A percentile compares a stretch with the other conserved stretches of the same genome.
Conservation (phyloP, 176 grass and related monocot species). For the Canna indica region DNA sequence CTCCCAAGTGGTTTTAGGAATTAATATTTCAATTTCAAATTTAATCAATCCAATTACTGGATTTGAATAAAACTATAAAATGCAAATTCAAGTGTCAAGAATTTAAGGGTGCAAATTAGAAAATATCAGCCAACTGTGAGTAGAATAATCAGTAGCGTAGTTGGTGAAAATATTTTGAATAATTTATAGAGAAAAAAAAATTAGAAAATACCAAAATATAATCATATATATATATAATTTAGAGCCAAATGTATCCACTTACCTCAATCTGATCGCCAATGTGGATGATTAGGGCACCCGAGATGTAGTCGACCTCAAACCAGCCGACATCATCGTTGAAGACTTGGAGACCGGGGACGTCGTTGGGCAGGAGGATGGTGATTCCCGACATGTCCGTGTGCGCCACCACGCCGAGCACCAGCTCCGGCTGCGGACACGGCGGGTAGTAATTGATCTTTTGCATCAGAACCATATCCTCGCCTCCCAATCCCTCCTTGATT, state of each 20-base stretch:
- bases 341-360: conserved; percentile 27
- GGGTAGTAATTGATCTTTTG: conserved; percentile 32
- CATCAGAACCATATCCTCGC: conserved; percentile 16
- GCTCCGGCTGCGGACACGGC: conserved; percentile 22
- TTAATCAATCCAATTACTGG: no score
- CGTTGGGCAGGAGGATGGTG: conserved; percentile 18
- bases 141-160: no score
- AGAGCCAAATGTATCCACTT: background rate
- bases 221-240: no score
- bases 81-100: no score
- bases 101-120: no score
- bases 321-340: conserved; percentile 18
- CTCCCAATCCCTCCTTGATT: conserved; percentile 41
- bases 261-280: conserved; percentile 30
- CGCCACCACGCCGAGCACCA: conserved; percentile 24
- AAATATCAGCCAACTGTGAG: no score
- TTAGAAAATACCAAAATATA: no score
- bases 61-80: no score
- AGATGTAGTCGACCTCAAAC: conserved; percentile 17
- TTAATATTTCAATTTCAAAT: no score
- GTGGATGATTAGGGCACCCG: conserved; percentile 23
- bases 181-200: no score
- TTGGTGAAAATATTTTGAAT: no score
- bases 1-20: no score
- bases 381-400: conserved; percentile 24